phyloP scores from a whole-genome alignment of 208 protist species.

The Acanthamoeba healyi region DNA sequence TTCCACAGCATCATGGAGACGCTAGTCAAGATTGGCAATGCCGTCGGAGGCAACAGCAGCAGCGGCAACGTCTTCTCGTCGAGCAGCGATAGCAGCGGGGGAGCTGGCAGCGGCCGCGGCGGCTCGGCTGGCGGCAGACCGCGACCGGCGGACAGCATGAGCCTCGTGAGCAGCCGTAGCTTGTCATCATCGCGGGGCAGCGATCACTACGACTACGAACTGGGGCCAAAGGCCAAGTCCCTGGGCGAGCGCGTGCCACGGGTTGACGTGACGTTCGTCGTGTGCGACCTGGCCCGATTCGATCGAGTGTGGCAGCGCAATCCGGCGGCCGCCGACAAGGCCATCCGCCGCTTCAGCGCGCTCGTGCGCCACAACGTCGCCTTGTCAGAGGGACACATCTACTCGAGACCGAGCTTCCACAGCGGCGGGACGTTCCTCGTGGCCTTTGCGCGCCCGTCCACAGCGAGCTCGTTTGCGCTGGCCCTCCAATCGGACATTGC shows the following conservation, averaged over 20 bases:
- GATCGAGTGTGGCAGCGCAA: not conserved
- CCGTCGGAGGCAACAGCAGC: not conserved
- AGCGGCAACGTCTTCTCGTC: not conserved
- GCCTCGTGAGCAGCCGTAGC: not conserved
- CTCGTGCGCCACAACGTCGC: too few species aligned
- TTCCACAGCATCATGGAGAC: not conserved
- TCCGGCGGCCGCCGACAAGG: not conserved
- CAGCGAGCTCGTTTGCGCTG: too few species aligned
- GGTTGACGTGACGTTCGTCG: not conserved
- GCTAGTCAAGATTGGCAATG: not conserved
- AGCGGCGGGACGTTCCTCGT: too few species aligned
- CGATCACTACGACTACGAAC: not conserved
- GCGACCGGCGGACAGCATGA: not conserved
- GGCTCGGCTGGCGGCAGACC: not conserved
- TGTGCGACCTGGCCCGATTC: not conserved
- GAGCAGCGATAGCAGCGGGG: not conserved
- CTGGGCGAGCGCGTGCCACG: not conserved
- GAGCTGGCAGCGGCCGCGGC: not conserved
- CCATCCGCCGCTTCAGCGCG: not conserved
- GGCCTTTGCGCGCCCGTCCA: too few species aligned
- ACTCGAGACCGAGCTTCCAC: too few species aligned
- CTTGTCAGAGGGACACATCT: too few species aligned
- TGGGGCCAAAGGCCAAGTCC: not conserved
- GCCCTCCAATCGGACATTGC: too few species aligned
- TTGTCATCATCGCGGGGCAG: not conserved